phyloP scores from a whole-genome alignment of 768 basidiomycete species.

The Rhodotorula babjevae region DNA sequence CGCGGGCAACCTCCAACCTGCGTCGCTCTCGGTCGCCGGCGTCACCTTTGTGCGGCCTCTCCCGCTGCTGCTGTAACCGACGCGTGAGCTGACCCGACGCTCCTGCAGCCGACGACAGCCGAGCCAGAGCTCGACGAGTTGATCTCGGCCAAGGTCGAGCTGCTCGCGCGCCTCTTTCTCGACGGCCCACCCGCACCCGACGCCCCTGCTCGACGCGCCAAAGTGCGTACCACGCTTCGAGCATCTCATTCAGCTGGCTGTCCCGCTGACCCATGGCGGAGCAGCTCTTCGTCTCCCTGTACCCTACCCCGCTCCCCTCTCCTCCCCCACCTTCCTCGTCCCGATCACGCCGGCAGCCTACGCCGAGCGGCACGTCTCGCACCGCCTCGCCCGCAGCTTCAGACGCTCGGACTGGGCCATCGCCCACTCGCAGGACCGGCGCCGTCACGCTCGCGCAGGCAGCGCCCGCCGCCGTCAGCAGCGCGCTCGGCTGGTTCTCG shows the following conservation, averaged over 20 bases:
- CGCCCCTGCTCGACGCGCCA: not conserved
- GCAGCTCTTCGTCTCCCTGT: constrained; percentile 28
- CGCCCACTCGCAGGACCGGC: not conserved
- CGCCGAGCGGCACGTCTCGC: not conserved
- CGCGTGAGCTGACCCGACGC: not conserved
- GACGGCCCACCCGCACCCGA: not conserved
- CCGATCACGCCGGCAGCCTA: not conserved
- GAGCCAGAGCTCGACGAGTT: constrained; percentile 10
- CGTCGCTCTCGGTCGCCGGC: constrained; percentile 3
- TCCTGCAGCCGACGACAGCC: constrained; percentile 8
- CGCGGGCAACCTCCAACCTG: constrained; percentile 3
- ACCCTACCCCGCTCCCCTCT: constrained; percentile 16
- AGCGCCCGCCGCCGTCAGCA: constrained; percentile 10
- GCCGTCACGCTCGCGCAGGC: constrained; percentile 3
- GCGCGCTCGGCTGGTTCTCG: constrained; percentile 31
- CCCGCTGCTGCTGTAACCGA: not conserved
- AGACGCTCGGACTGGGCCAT: not conserved
- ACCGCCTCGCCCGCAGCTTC: not conserved
- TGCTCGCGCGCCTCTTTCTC: not conserved
- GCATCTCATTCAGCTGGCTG: no score
- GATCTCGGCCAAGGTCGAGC: constrained; percentile 18
- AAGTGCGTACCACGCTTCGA: no score
- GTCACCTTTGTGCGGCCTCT: constrained; percentile 15
- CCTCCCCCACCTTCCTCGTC: not conserved
- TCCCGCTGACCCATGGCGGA: no score